Base-by-base conservation (phyloP, 169 alveolate species). In the Plasmodium gonderi region DNA sequence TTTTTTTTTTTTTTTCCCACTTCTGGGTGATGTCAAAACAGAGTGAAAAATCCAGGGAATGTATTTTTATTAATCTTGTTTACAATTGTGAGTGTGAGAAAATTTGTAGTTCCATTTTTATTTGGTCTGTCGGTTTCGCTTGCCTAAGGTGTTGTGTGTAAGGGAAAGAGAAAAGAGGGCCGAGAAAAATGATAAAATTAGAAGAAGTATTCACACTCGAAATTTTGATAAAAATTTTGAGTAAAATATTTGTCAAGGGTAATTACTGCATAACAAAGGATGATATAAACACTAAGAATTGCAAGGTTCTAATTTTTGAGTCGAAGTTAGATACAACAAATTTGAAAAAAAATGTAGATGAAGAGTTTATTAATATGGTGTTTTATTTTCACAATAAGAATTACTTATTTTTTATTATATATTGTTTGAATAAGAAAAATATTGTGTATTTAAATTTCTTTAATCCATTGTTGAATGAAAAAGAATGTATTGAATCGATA, bases 151-250 rank as follows among this genome's bases (percentile, higher is more conserved):
- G 47, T 38, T 65, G 14, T 20, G n/a, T 9, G 23, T 40, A 8
- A 75, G 7, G 82, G 44, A 2, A 31, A 23, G 0, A 36, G 17
- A 7, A 74, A 0, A 0, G 9, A 1, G 4, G 29, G 78, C 23
- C 12, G 11, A 20, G 77, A 67, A 87, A 29, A 20, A 29, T 29
- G 72, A 76, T 87, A 26, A 44, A 87, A 33, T 44, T 87, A 1
- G 90, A 87, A 23, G 90, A 87, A 60, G 79, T 87, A 1, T 87
- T 87, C 68, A 77, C 93, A 31, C 90, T 87, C 79, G 93, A 76
- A 76, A 87, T 65, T 33, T 77, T 87, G 20, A 64, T 87, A 65
- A 75, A 87, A 40, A 87, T 87, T 75, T 64, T 77, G 36, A 87
- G 89, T 68, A 87, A 77, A 33, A 87, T 87, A 4, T 77, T 74